Evolutionary conservation across 257 asterid species (phyloP).

Genomic region (Rhazya stricta): DNA sequence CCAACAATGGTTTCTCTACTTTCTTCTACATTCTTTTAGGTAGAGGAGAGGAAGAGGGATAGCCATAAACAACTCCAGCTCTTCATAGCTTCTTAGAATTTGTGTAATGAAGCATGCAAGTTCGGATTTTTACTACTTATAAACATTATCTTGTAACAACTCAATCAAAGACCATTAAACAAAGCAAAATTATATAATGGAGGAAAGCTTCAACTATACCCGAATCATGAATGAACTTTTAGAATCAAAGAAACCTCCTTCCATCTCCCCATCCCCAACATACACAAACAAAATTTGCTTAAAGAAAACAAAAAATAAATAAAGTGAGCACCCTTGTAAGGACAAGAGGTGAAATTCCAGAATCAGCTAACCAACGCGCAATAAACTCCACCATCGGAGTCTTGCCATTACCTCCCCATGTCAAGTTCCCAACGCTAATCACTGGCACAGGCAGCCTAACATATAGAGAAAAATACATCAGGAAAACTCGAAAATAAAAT

Average conservation of each 20-base stretch:
- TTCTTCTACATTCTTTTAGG: background rate
- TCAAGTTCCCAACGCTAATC: constrained; percentile 90
- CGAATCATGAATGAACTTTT: background rate
- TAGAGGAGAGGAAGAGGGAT: background rate
- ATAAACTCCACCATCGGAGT: constrained; percentile 95
- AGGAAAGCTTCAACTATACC: background rate
- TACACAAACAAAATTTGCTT: background rate
- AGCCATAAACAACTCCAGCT: background rate
- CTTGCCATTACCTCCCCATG: constrained; percentile 99
- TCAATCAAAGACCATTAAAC: background rate
- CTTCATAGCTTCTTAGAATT: background rate
- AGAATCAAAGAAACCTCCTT: background rate
- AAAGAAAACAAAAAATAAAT: background rate
- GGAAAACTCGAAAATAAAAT: background rate
- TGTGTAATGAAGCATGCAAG: background rate
- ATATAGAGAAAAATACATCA: background rate
- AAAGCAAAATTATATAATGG: background rate
- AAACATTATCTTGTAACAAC: background rate
- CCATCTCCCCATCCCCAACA: background rate
- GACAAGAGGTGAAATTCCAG: constrained; percentile 67
- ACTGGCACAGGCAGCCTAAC: constrained; percentile 77
- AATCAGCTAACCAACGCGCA: constrained; percentile 51
- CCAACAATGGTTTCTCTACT: background rate
- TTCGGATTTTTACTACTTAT: background rate
- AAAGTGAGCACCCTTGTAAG: constrained; percentile 62